Evolutionary conservation across 805 yeast genomes (phyloP).

Genomic region (Scheffersomyces stipitis): DNA sequence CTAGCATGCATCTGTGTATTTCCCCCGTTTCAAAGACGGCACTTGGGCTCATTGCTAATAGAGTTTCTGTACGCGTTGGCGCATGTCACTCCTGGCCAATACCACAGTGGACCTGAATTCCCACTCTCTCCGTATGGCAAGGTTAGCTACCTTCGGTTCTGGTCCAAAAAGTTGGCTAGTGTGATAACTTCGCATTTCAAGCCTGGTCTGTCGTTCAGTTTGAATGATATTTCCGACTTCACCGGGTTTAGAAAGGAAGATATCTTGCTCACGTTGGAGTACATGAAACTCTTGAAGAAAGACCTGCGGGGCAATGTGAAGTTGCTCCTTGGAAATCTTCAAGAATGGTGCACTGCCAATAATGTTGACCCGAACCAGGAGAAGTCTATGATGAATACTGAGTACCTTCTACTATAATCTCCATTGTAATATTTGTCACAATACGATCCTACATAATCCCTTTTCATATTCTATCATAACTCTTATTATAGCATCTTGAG

Average conservation of each 20-base stretch:
- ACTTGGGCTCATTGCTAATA: constrained; percentile 75
- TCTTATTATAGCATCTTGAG: neutral
- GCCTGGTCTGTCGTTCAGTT: constrained; percentile 26
- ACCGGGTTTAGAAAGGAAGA: constrained; percentile 71
- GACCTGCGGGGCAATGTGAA: constrained; percentile 6
- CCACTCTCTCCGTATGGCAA: constrained; percentile 86
- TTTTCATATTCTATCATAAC: too few relatives aligned
- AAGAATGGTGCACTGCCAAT: constrained; percentile 28
- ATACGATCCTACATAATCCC: too few relatives aligned
- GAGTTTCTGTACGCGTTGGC: constrained; percentile 83
- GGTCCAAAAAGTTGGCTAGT: constrained; percentile 53
- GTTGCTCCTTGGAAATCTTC: constrained; percentile 21
- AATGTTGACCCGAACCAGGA: constrained; percentile 24
- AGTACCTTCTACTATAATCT: constrained; percentile 23
- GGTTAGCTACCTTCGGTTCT: constrained; percentile 67
- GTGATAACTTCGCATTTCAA: constrained; percentile 14
- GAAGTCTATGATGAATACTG: constrained; percentile 28
- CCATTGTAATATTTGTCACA: too few relatives aligned
- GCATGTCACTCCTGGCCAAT: constrained; percentile 48
- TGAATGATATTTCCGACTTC: constrained; percentile 49
- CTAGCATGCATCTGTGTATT: constrained; percentile 88
- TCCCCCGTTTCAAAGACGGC: constrained; percentile 85
- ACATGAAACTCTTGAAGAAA: constrained; percentile 39
- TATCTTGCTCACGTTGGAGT: constrained; percentile 55
- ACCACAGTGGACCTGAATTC: constrained; percentile 84